These are phyloP conservation scores for Coemansia umbellata DNA, from an alignment of 192 early-diverging fungal genomes.

Conservation along the genomic window DNA sequence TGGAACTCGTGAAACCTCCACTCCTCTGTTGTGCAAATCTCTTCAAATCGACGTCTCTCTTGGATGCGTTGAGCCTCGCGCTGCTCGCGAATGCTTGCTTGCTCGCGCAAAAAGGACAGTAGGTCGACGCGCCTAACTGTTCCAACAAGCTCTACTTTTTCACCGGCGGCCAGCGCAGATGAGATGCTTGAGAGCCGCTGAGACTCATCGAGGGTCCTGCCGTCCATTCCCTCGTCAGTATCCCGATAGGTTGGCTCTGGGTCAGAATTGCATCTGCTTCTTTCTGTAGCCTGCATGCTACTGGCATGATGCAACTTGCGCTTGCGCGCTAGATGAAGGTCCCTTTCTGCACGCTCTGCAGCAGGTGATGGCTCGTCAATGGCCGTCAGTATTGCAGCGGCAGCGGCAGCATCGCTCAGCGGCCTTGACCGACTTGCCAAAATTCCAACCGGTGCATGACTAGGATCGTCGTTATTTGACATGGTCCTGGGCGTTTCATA, in stretches of 20 bases:
- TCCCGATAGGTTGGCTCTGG: no score
- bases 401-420: neutral
- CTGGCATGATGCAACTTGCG: constrained; percentile 12
- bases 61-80: constrained; percentile 19
- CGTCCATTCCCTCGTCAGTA: no score
- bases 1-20: constrained; percentile 51
- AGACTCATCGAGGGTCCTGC: neutral
- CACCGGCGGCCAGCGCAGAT: neutral
- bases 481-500: no score
- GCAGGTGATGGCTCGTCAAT: neutral
- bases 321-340: constrained; percentile 3
- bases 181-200: neutral
- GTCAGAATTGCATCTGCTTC: no score
- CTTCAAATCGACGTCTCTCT: constrained; percentile 33
- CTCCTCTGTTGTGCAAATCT: constrained; percentile 36
- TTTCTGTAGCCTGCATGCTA: no score
- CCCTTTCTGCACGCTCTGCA: no score
- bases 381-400: neutral
- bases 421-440: no score
- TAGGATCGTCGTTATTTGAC: no score
- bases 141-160: constrained; percentile 21
- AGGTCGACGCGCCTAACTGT: constrained; percentile 26
- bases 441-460: no score
- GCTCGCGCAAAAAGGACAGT: constrained; percentile 38
- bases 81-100: constrained; percentile 29